These are phyloP conservation scores for Suhomyces terraborum DNA, from an alignment of 1,139 yeast species.

Conservation along the genomic window DNA sequence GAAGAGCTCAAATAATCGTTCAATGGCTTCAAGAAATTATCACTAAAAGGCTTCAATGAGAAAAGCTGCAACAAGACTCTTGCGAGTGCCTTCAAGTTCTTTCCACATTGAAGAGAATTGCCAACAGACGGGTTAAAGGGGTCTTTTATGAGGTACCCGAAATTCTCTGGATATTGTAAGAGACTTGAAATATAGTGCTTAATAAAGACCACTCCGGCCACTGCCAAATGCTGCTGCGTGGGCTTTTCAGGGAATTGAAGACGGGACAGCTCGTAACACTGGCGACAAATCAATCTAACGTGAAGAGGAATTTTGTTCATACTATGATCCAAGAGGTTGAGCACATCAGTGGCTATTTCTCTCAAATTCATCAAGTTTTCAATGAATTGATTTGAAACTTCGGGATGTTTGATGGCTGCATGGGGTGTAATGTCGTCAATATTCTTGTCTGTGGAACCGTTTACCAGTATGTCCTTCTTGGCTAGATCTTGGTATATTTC, in stretches of 20 bases:
- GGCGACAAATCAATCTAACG: conserved; percentile 48
- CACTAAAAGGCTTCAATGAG: conserved; percentile 66
- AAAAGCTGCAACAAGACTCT: conserved; percentile 68
- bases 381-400: conserved; percentile 69
- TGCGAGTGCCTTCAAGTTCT: conserved; percentile 60
- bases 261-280: conserved; percentile 38
- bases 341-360: conserved; percentile 63
- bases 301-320: conserved; percentile 59
- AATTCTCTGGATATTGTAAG: conserved; percentile 67
- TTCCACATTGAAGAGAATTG: conserved; percentile 28
- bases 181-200: conserved; percentile 67
- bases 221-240: conserved; percentile 58
- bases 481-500: conserved; percentile 54
- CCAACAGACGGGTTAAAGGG: conserved; percentile 33
- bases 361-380: conserved; percentile 73
- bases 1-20: conserved; percentile 66
- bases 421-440: conserved; percentile 50
- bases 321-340: conserved; percentile 42
- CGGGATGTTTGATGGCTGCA: conserved; percentile 75
- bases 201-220: conserved; percentile 69
- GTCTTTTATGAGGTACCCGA: conserved; percentile 44
- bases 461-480: conserved; percentile 49
- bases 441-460: conserved; percentile 37
- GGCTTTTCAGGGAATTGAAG: conserved; percentile 52
- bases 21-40: conserved; percentile 75